Base-by-base conservation (phyloP, 495 filamentous ascomycete genomes). In the Xylaria castorea region DNA sequence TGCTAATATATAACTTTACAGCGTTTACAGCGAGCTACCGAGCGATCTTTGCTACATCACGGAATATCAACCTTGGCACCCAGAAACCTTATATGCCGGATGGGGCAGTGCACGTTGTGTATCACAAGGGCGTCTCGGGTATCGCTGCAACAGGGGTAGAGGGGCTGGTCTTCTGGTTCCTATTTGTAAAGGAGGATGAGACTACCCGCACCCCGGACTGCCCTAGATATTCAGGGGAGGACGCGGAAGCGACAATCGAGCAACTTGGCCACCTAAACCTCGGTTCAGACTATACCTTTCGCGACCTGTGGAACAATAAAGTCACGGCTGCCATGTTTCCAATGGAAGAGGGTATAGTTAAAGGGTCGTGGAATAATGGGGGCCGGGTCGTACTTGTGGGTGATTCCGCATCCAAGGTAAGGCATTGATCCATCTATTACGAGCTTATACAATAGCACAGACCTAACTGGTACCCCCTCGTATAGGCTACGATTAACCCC, bases 91-190 rank as follows among this genome's bases (percentile, higher is more conserved):
- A 73, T 32, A 25, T 75, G 18, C 68, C 74, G 5, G 57, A 69
- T 14, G 75, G 74, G 1, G 46, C 67, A 9, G 71, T 69, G 14
- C 69, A 74, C 38, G 58, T 75, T 55, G 73, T 70, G 34, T 77
- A 79, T 34, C 74, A 76, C 50, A 30, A 32, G 4, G 66, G 68
- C 11, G 30, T 71, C 20, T 79, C 77, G 6, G 74, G 77, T n/a
- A 50, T 75, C 32, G 38, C 58, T 3, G 65, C 77, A 0, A 66
- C 66, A 2, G 73, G 72, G 1, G 68, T 63, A 5, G 42, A 51
- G 1, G 77, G 71, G 0, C 71, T 74, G 51, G 70, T 79, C 12
- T 81, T 80, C 50, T 79, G 77, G 77, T 79, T 79, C 50, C 48
- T 79, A 32, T 77, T 76, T 53, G 60, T 77, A 8, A 79, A 79